Conservation (phyloP, 2,329 filamentous ascomycete species). For the Lecanoromycetidae sp. region DNA sequence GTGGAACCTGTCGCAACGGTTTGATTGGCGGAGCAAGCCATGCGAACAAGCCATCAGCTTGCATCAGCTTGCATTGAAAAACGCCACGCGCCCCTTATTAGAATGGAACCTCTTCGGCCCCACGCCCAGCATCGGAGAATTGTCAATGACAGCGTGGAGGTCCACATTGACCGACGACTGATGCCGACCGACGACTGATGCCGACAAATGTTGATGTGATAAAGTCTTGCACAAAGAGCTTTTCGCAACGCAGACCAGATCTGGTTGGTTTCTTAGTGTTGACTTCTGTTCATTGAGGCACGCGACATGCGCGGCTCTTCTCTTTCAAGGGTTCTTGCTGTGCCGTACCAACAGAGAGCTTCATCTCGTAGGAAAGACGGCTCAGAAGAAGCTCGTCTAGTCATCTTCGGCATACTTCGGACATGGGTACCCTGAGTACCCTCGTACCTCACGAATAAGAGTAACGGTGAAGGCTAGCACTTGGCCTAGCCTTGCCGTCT, state of each 20-base stretch:
- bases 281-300: neutral
- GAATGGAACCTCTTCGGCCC: neutral
- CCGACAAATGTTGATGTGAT: neutral
- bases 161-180: neutral
- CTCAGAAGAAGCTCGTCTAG: neutral
- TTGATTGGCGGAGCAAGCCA: neutral
- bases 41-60: neutral
- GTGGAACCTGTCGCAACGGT: neutral
- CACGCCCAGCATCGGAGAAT: neutral
- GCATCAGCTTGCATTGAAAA: no score
- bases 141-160: no score
- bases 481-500: neutral
- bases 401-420: neutral
- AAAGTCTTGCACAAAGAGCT: neutral
- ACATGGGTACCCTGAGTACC: neutral
- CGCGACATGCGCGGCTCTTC: neutral
- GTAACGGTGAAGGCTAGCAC: neutral
- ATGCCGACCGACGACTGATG: neutral
- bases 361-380: neutral
- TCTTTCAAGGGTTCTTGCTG: neutral
- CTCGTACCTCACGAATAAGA: neutral
- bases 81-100: neutral
- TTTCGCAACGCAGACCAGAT: neutral
- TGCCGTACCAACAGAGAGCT: neutral
- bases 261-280: neutral